Conservation (phyloP, 1,284 basidiomycete genomes). For the Malassezia sympodialis region DNA sequence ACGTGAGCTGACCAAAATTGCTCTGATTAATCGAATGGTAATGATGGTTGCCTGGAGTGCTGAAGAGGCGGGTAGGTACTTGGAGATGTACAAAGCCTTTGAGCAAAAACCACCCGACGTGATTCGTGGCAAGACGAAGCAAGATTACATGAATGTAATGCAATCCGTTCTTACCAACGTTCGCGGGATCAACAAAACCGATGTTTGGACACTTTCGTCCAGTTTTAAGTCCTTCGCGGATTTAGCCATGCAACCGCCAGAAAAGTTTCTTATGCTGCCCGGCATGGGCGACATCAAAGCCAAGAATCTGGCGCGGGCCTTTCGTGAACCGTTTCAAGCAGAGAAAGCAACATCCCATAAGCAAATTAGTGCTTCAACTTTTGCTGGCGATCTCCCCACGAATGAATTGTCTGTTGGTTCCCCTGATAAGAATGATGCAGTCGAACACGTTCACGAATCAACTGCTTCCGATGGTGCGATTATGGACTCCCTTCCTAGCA, state of each 20-base stretch:
- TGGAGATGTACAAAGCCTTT: conserved; percentile 81
- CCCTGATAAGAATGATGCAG: no score
- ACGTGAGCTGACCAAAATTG: conserved; percentile 73
- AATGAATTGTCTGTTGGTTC: no score
- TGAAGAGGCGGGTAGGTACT: conserved; percentile 84
- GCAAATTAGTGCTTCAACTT: not conserved
- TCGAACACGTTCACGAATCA: not conserved
- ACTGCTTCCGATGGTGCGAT: not conserved
- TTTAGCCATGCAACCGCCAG: conserved; percentile 50
- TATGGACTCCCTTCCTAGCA: conserved; percentile 17
- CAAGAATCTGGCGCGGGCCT: conserved; percentile 55
- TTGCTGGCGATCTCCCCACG: not conserved
- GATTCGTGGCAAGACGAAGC: conserved; percentile 85
- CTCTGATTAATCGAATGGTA: conserved; percentile 78
- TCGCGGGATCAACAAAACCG: conserved; percentile 91
- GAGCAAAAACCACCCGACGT: conserved; percentile 86
- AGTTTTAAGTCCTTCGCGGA: conserved; percentile 54
- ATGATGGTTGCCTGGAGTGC: conserved; percentile 78
- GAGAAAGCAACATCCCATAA: not conserved
- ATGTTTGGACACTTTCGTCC: conserved; percentile 81
- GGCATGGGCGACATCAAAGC: conserved; percentile 94
- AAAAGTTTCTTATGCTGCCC: conserved; percentile 69
- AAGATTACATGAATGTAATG: conserved; percentile 71
- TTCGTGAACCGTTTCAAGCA: conserved; percentile 51
- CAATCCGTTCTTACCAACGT: conserved; percentile 79